Conservation (phyloP, 2,329 filamentous ascomycete species). For the Diaporthe humulicola region DNA sequence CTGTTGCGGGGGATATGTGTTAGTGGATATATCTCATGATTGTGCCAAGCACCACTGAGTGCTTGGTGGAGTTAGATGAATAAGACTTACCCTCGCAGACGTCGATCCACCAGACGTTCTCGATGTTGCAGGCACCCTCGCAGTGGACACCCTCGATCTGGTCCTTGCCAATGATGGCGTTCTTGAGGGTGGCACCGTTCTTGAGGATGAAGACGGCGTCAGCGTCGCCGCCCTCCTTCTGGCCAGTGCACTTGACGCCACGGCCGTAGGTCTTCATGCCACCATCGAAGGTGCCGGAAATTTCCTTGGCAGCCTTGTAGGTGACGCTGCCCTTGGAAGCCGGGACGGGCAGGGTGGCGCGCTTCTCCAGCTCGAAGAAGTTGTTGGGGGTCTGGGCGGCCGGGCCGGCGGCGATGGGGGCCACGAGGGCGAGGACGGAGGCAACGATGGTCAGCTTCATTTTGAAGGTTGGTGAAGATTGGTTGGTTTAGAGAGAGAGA, state of each 20-base stretch:
- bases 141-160: conserved; percentile 64
- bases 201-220: conserved; percentile 65
- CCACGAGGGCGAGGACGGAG: conserved; percentile 22
- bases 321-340: conserved; percentile 24
- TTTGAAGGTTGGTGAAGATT: not conserved
- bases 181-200: conserved; percentile 62
- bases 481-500: not conserved
- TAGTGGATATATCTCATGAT: not conserved
- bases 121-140: conserved; percentile 56
- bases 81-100: conserved; percentile 48
- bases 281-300: conserved; percentile 42
- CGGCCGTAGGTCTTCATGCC: conserved; percentile 50
- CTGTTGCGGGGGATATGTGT: not conserved
- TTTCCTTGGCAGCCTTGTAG: conserved; percentile 3
- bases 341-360: not conserved
- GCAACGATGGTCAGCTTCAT: conserved; percentile 33
- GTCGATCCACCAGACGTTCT: conserved; percentile 52
- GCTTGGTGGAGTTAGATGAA: not conserved
- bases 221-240: conserved; percentile 43
- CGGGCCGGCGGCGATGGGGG: conserved; percentile 24
- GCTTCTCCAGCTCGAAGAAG: conserved; percentile 15
- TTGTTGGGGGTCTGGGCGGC: conserved; percentile 28
- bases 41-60: too few relatives aligned
- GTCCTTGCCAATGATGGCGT: conserved; percentile 64
- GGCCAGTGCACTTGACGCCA: conserved; percentile 40